Percentiles rank a stretch among this genome's conserved stretches.
phyloP scores from a whole-genome alignment of 371 early-diverging fungal genomes.

The Rhizoclosmatium hyalinum region DNA sequence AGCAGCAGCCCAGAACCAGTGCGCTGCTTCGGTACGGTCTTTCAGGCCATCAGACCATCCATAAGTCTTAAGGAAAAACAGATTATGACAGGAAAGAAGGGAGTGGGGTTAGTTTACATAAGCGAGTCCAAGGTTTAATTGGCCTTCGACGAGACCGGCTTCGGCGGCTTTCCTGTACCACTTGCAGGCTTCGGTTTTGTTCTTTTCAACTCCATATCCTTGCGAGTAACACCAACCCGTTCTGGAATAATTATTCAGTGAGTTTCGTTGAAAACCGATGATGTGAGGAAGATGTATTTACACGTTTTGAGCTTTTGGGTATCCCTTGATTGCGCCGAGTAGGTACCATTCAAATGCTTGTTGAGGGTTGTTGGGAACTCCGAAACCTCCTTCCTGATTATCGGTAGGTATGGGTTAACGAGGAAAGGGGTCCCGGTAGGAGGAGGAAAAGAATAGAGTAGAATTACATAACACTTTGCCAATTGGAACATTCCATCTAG shows the following conservation, averaged over 20 bases:
- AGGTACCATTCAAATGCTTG: constrained; percentile 29
- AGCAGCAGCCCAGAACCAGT: constrained; percentile 39
- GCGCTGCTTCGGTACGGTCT: constrained; percentile 42
- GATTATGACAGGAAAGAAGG: not conserved
- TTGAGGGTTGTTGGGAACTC: constrained; percentile 1
- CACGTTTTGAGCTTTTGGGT: constrained; percentile 17
- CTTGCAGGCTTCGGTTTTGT: constrained; percentile 31
- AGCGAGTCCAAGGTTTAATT: constrained; percentile 29
- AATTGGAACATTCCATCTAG: constrained; percentile 24
- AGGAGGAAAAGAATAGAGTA: too few relatives aligned
- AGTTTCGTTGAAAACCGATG: not conserved
- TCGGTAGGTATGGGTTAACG: not conserved
- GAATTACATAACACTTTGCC: constrained; percentile 18
- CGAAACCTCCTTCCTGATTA: constrained; percentile 12
- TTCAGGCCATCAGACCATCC: constrained; percentile 13
- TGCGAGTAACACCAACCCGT: constrained; percentile 33
- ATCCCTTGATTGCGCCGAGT: constrained; percentile 10
- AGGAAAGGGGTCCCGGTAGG: not conserved
- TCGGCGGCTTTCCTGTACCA: constrained; percentile 36
- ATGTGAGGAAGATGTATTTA: not conserved
- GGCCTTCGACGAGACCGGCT: constrained; percentile 23
- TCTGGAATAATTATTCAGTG: constrained; percentile 1
- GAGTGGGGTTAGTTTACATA: constrained; percentile 16
- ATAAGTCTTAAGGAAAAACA: not conserved
- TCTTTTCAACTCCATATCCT: constrained; percentile 34